These are phyloP conservation scores for Croton setiger DNA, from an alignment of 441 rosid species.

Conservation along the genomic window DNA sequence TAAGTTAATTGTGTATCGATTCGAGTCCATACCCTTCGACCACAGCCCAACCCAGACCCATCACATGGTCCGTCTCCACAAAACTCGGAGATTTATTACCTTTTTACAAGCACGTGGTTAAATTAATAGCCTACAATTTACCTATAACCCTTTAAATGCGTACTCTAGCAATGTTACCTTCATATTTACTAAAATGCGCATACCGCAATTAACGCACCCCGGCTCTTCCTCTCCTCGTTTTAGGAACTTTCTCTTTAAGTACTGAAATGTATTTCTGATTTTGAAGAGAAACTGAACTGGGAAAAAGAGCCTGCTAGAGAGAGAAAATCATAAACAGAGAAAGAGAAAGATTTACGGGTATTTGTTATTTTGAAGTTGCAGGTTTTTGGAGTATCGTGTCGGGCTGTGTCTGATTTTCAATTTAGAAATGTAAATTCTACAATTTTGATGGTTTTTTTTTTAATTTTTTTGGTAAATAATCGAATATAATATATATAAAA, in stretches of 20 bases:
- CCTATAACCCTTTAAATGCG: background rate
- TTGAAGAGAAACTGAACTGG: conserved; percentile 11
- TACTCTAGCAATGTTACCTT: background rate
- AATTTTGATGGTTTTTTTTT: background rate
- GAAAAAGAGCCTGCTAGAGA: conserved; percentile 21
- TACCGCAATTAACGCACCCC: background rate
- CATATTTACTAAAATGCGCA: background rate
- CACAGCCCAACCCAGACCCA: background rate
- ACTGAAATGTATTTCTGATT: background rate
- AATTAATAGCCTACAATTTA: background rate
- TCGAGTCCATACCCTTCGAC: background rate
- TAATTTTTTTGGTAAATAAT: background rate
- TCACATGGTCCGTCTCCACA: background rate
- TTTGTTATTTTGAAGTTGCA: conserved; percentile 34
- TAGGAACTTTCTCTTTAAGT: conserved; percentile 1
- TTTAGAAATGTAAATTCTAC: conserved; percentile 15
- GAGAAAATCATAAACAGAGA: background rate
- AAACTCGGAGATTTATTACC: conserved; percentile 3
- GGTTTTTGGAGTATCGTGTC: conserved; percentile 77
- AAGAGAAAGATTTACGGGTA: background rate
- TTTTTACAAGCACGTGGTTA: conserved; percentile 8
- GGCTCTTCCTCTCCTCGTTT: background rate
- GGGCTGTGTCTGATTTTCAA: conserved; percentile 34
- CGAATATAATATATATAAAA: background rate
- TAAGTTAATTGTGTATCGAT: too few relatives aligned